phyloP scores from a whole-genome alignment of 768 basidiomycete species.

The Neoboletus brunneissimus region DNA sequence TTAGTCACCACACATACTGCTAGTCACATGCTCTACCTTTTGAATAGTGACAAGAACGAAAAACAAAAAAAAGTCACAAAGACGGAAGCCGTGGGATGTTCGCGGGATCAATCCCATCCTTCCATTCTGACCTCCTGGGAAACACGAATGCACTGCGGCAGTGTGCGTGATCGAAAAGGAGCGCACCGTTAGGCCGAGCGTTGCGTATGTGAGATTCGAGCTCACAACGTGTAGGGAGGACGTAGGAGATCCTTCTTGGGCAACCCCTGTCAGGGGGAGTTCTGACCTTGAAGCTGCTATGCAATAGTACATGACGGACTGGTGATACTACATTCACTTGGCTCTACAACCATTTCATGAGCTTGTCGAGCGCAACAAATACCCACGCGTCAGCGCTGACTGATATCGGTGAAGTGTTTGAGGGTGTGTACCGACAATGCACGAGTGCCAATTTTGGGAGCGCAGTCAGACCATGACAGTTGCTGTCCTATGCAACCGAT shows the following conservation, averaged over 20 bases:
- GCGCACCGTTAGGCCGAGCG: not conserved
- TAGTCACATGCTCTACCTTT: not conserved
- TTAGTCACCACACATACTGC: not conserved
- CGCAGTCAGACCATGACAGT: not conserved
- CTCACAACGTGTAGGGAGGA: constrained; percentile 15
- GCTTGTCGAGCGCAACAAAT: not conserved
- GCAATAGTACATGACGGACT: not conserved
- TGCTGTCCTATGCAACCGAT: not conserved
- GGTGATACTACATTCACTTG: not conserved
- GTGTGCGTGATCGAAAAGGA: constrained; percentile 3
- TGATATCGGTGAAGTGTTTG: not conserved
- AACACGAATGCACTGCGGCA: not conserved
- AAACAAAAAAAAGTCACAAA: not conserved
- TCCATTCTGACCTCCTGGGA: constrained; percentile 16
- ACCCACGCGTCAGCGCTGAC: not conserved
- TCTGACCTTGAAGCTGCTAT: not conserved
- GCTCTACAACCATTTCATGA: not conserved
- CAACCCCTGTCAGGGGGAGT: not conserved
- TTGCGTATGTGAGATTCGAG: not conserved
- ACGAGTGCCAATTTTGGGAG: not conserved
- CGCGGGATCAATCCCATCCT: constrained; percentile 7
- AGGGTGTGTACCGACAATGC: not conserved
- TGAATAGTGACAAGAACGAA: not conserved
- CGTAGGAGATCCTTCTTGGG: constrained; percentile 5
- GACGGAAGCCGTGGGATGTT: constrained; percentile 1